These are phyloP conservation scores for Magnusiomyces suaveolens DNA, from an alignment of 1,139 yeast genomes.

Conservation along the genomic window DNA sequence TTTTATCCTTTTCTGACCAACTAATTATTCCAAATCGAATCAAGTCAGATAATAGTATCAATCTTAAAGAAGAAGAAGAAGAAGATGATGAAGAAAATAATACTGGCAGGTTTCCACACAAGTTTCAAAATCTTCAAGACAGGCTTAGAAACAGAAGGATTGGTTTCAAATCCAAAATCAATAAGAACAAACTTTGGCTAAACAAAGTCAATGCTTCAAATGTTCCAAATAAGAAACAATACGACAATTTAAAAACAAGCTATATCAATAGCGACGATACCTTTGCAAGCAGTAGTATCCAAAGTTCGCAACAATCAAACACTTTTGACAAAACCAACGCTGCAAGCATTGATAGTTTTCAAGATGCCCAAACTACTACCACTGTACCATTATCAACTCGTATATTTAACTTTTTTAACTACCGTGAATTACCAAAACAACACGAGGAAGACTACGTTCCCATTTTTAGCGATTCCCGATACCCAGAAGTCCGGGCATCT, in stretches of 20 bases:
- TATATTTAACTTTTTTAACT: too few species aligned
- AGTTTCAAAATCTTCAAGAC: not conserved
- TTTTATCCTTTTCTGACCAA: not conserved
- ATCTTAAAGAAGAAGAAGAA: too few species aligned
- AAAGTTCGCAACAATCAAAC: too few species aligned
- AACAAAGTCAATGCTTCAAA: not conserved
- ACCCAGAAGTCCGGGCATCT: constrained; percentile 62
- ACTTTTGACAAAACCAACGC: too few species aligned
- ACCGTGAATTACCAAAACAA: not conserved
- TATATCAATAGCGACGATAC: too few species aligned
- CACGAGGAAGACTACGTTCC: not conserved
- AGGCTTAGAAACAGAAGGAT: not conserved
- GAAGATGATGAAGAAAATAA: too few species aligned
- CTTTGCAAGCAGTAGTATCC: too few species aligned
- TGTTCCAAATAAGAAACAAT: too few species aligned
- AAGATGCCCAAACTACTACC: not conserved
- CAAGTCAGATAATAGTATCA: not conserved
- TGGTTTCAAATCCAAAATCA: not conserved
- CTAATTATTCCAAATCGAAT: not conserved
- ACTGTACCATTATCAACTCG: not conserved
- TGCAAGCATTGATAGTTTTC: too few species aligned
- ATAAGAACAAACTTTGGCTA: not conserved
- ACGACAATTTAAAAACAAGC: too few species aligned
- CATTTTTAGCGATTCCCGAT: constrained; percentile 42
- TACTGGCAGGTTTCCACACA: too few species aligned